Evolutionary conservation across 116 monocot species (phyloP).

Genomic region (Posidonia oceanica): DNA sequence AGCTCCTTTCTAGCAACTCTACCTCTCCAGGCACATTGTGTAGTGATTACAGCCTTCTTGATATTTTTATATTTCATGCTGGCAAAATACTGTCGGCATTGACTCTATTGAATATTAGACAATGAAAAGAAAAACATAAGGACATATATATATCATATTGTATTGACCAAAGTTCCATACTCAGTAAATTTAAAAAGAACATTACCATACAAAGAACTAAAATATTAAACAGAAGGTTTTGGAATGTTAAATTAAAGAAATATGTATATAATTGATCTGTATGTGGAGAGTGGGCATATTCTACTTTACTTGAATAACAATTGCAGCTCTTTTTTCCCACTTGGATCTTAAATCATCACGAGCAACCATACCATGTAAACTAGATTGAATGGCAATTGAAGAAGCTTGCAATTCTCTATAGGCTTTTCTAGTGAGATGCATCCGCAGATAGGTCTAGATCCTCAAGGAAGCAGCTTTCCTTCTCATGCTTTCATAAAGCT

Average conservation of each 20-base stretch:
- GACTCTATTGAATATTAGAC: constrained; percentile 27
- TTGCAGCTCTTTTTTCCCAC: no score
- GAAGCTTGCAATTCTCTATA: constrained; percentile 26
- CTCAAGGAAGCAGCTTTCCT: constrained; percentile 45
- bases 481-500: constrained; percentile 39
- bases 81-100: constrained; percentile 48
- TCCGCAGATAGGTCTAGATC: constrained; percentile 57
- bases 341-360: no score
- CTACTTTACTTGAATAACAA: no score
- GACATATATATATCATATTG: neutral
- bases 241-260: no score
- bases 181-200: neutral
- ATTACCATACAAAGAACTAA: neutral
- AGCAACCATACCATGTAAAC: constrained; percentile 61
- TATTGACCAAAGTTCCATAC: no score
- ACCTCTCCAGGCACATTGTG: constrained; percentile 85
- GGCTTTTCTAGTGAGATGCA: constrained; percentile 42
- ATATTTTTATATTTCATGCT: constrained; percentile 31
- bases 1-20: constrained; percentile 70
- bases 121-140: neutral
- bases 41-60: constrained; percentile 59
- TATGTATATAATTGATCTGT: no score
- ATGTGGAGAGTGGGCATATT: no score
- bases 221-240: neutral
- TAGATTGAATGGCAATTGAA: constrained; percentile 51